Base-by-base conservation (phyloP, 1,284 basidiomycete genomes). In the Rhizoctonia solani region DNA sequence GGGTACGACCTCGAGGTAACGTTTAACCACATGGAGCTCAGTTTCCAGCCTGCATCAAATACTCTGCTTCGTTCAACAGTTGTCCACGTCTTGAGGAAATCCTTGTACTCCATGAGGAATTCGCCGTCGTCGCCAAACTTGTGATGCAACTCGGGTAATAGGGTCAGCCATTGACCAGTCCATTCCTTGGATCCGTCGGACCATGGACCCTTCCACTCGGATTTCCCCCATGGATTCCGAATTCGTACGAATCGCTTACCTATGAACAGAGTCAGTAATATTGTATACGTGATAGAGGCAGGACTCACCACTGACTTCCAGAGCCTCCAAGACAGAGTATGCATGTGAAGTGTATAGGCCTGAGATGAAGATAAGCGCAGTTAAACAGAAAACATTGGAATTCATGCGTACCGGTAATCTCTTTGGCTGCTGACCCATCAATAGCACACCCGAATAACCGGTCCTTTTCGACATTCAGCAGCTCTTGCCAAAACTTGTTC, bases 141-240 rank as follows among this genome's bases (percentile, higher is more conserved):
- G 59, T 71, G 69, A 34, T 69, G 53, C 56, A 70, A 53, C 29
- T 65, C 61, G 1, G 44, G 50, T n/a, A 71, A 37, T 4, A 39
- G 68, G 5, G 47, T 32, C 16, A 71, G 66, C 69, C 71, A 71
- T 47, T 71, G 67, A 8, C 54, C 27, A 4, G 69, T 71, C 70
- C 70, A 71, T 44, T 70, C 67, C 56, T 71, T 69, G 27, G 58
- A 66, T 19, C 71, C 71, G 25, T 71, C 71, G 16, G 63, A 67
- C 69, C 71, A 71, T 6, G 49, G 67, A 11, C 71, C 71, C 19
- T 11, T 67, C 54, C 54, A 69, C 67, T 83, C 82, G 0, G 77
- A 75, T 47, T 76, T 71, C 1, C 82, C 83, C 72, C 72, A 73
- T 0, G 84, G 83, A 72, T 85, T 85, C 3, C 83, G 77, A 8